Conservation (phyloP, 2,329 filamentous ascomycete genomes). For the Coniochaeta ligniaria region DNA sequence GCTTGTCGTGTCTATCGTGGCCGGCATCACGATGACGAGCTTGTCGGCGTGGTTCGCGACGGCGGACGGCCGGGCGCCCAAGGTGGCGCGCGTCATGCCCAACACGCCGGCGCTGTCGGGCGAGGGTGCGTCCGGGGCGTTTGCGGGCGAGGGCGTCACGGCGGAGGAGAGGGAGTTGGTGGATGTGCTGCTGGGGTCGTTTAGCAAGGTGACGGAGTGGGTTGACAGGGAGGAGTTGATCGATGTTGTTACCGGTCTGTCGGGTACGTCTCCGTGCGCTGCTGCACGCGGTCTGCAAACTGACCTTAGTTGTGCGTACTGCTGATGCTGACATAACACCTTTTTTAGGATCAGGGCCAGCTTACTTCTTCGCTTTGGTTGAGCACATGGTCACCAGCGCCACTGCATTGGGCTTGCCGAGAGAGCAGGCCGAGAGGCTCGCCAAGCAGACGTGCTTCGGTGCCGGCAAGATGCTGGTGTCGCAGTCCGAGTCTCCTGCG, state of each 20-base stretch:
- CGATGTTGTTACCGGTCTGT: slow-evolving; percentile 42
- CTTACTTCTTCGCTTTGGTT: slow-evolving; percentile 47
- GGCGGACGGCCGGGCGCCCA: slow-evolving; percentile 27
- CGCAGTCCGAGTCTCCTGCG: slow-evolving; percentile 30
- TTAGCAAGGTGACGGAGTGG: slow-evolving; percentile 42
- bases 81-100: slow-evolving; percentile 44
- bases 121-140: slow-evolving; percentile 41
- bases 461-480: slow-evolving; percentile 43
- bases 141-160: slow-evolving; percentile 33
- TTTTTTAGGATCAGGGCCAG: slow-evolving; percentile 36
- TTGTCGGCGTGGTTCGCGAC: slow-evolving; percentile 34
- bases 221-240: slow-evolving; percentile 40
- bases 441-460: slow-evolving; percentile 44
- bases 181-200: slow-evolving; percentile 32
- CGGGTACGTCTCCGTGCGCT: slow-evolving; percentile 22
- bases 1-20: slow-evolving; percentile 40
- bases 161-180: slow-evolving; percentile 33
- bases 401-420: slow-evolving; percentile 33
- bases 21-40: slow-evolving; percentile 38
- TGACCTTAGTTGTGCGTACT: neutral
- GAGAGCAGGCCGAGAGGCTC: slow-evolving; percentile 40
- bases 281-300: neutral
- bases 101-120: slow-evolving; percentile 44
- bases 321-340: neutral
- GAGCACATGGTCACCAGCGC: slow-evolving; percentile 40